A percentile compares a stretch with the other conserved stretches of the same genome.
Evolutionary conservation across 2,329 filamentous ascomycete species (phyloP).

Genomic region (Alternaria burnsii): DNA sequence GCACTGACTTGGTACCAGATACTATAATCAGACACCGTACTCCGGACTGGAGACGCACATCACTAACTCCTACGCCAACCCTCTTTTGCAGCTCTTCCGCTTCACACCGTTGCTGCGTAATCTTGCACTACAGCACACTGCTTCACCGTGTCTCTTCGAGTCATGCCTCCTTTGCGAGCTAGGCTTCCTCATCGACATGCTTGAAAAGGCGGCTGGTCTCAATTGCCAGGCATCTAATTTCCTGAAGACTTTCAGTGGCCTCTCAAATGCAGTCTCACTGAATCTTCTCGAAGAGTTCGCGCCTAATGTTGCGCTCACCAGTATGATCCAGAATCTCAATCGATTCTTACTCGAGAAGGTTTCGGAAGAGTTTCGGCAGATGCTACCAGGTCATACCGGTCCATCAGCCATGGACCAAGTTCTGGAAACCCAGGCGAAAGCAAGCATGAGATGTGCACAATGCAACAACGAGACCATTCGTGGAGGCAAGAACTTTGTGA

Average conservation of each 20-base stretch:
- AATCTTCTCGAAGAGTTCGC: slow-evolving; percentile 86
- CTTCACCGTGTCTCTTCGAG: slow-evolving; percentile 82
- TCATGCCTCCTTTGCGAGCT: slow-evolving; percentile 91
- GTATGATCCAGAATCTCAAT: slow-evolving; percentile 85
- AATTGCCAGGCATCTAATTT: slow-evolving; percentile 98
- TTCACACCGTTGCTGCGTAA: slow-evolving; percentile 92
- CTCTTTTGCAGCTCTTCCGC: slow-evolving; percentile 87
- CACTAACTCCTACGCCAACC: slow-evolving; percentile 93
- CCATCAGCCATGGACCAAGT: slow-evolving; percentile 73
- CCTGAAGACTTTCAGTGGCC: slow-evolving; percentile 84
- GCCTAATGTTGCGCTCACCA: slow-evolving; percentile 74
- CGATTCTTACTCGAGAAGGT: slow-evolving; percentile 87
- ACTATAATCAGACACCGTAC: slow-evolving; percentile 91
- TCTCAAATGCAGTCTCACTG: slow-evolving; percentile 77
- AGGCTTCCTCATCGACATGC: slow-evolving; percentile 96
- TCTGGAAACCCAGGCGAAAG: slow-evolving; percentile 74
- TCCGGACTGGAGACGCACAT: slow-evolving; percentile 97
- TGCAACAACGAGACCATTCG: slow-evolving; percentile 87
- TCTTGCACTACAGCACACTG: slow-evolving; percentile 85
- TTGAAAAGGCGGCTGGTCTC: slow-evolving; percentile 91
- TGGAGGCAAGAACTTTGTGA: slow-evolving; percentile 80
- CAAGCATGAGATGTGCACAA: slow-evolving; percentile 81
- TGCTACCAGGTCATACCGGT: slow-evolving; percentile 66
- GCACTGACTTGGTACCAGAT: slow-evolving; percentile 60
- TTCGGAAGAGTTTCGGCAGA: slow-evolving; percentile 75